Conservation (phyloP, 148 eudicot species). For the Rhododendron vialii region DNA sequence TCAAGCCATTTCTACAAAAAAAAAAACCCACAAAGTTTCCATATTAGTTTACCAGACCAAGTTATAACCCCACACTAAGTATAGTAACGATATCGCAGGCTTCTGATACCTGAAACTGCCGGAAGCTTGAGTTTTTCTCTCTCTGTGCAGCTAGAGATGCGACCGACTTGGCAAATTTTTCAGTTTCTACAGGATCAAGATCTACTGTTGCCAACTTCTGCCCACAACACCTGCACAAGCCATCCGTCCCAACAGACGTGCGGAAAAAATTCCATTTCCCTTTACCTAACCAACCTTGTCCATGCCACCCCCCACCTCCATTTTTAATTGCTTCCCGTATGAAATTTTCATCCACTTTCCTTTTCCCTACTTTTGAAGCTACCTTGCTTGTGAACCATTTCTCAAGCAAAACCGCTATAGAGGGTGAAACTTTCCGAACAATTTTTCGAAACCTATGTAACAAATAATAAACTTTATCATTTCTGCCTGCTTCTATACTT, state of each 20-base stretch:
- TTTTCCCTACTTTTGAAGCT: constrained; percentile 70
- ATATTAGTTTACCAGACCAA: constrained; percentile 16
- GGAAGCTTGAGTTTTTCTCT: constrained; percentile 68
- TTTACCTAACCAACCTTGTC: constrained; percentile 78
- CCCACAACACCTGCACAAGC: constrained; percentile 72
- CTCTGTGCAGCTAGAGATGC: constrained; percentile 67
- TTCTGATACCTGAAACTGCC: constrained; percentile 74
- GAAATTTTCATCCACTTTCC: constrained; percentile 51
- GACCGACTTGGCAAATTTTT: constrained; percentile 78
- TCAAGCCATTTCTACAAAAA: constrained; percentile 75
- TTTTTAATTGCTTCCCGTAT: constrained; percentile 43
- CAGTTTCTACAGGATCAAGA: constrained; percentile 87
- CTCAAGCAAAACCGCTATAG: constrained; percentile 58
- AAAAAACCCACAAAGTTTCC: background rate
- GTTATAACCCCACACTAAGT: background rate
- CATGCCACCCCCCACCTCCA: constrained; percentile 97
- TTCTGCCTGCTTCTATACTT: constrained; percentile 52
- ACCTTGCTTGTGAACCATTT: constrained; percentile 67
- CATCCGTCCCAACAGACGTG: constrained; percentile 52
- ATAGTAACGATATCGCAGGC: background rate
- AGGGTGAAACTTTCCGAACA: constrained; percentile 52
- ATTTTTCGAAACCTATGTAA: constrained; percentile 69
- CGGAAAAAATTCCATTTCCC: constrained; percentile 68
- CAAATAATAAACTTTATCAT: constrained; percentile 74
- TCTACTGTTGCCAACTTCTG: constrained; percentile 73